A percentile compares a stretch with the other conserved stretches of the same genome.
Evolutionary conservation across 2,329 filamentous ascomycete genomes (phyloP).

Genomic region (Claviceps purpurea): DNA sequence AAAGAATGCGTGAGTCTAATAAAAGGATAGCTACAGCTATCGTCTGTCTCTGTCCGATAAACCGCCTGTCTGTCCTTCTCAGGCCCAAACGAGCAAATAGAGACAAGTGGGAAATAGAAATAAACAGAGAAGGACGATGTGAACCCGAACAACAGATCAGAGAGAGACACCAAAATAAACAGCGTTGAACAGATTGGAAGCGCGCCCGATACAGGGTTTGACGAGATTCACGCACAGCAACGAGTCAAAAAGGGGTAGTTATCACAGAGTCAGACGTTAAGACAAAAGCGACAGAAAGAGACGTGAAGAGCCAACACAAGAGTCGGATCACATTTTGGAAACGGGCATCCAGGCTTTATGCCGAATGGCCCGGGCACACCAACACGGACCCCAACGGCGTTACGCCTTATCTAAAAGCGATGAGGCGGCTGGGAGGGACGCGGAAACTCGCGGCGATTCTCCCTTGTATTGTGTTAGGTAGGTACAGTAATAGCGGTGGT

Average conservation of each 20-base stretch:
- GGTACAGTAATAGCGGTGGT: too few relatives aligned
- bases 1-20: constrained; percentile 9
- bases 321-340: too few relatives aligned
- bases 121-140: not conserved
- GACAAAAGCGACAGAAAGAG: not conserved
- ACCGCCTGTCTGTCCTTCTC: not conserved
- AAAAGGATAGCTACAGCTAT: constrained; percentile 12
- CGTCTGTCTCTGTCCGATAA: constrained; percentile 6
- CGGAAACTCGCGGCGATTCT: too few relatives aligned
- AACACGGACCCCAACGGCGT: too few relatives aligned
- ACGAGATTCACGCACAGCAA: not conserved
- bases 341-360: too few relatives aligned
- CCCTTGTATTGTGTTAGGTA: too few relatives aligned
- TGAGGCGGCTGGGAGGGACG: too few relatives aligned
- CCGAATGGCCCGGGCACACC: too few relatives aligned
- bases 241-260: not conserved
- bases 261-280: not conserved
- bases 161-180: not conserved
- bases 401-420: too few relatives aligned
- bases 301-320: not conserved
- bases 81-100: not conserved
- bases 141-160: not conserved
- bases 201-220: not conserved
- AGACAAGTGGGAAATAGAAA: not conserved
- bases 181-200: not conserved